Percentiles rank a stretch among this genome's conserved stretches.
Conservation (phyloP, 1,284 basidiomycete genomes). For the Fomitiporia mediterranea region DNA sequence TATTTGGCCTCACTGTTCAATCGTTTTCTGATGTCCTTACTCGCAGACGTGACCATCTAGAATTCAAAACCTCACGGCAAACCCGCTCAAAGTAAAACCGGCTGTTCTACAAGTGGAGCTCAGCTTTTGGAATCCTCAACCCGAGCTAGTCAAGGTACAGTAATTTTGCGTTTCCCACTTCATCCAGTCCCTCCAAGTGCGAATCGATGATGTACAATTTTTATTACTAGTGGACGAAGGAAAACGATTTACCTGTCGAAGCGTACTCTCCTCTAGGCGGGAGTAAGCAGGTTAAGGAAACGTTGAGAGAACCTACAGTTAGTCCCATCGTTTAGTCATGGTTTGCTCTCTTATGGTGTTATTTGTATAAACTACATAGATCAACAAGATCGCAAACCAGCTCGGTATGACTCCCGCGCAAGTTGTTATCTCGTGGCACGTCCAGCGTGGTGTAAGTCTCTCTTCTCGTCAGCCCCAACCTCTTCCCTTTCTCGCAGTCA, state of each 20-base stretch:
- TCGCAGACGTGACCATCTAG: slow-evolving; percentile 28
- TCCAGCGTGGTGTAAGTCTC: slow-evolving; percentile 65
- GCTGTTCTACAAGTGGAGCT: slow-evolving; percentile 84
- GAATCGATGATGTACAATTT: not conserved
- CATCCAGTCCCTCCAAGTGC: not conserved
- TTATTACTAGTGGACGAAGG: slow-evolving; percentile 61
- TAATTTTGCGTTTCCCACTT: no score
- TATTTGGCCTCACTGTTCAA: slow-evolving; percentile 18
- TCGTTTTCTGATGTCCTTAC: not conserved
- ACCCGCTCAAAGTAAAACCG: slow-evolving; percentile 68
- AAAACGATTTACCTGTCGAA: slow-evolving; percentile 62
- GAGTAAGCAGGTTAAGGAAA: slow-evolving; percentile 50
- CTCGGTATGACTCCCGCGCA: slow-evolving; percentile 74
- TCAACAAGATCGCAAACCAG: slow-evolving; percentile 56
- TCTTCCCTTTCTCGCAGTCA: slow-evolving; percentile 34
- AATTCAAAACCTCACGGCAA: slow-evolving; percentile 60
- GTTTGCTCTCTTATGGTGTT: no score
- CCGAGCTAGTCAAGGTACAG: slow-evolving; percentile 64
- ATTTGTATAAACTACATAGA: slow-evolving; percentile 27
- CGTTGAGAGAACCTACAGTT: slow-evolving; percentile 51
- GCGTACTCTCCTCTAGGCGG: slow-evolving; percentile 76
- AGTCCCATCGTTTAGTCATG: no score
- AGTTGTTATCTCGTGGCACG: slow-evolving; percentile 75
- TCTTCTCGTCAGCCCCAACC: not conserved
- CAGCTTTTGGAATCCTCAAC: slow-evolving; percentile 79